These are phyloP conservation scores for Hypoxylon sp. DNA, from an alignment of 2,329 filamentous ascomycete species.

Conservation along the genomic window DNA sequence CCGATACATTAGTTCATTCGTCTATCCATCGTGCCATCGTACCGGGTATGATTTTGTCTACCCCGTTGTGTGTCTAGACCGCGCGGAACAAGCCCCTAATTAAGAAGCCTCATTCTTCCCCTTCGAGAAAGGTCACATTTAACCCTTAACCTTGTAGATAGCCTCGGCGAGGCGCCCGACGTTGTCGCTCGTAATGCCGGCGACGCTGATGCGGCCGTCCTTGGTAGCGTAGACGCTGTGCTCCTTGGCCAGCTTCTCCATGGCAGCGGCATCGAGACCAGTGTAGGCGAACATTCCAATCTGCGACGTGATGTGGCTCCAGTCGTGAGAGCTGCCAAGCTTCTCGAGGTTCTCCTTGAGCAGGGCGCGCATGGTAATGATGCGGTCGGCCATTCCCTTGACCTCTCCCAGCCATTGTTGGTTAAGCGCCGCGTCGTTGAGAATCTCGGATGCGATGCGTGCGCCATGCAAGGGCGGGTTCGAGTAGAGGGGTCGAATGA, in stretches of 20 bases:
- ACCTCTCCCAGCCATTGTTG: conserved; percentile 96
- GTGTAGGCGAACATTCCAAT: conserved; percentile 99
- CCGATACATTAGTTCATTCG: conserved; percentile 32
- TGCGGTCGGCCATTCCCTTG: conserved; percentile 98
- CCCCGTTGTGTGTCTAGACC: conserved; percentile 11
- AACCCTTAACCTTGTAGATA: conserved; percentile 87
- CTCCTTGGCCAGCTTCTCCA: conserved; percentile 92
- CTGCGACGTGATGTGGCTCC: conserved; percentile 98
- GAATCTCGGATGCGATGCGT: conserved; percentile 91
- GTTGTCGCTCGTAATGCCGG: conserved; percentile 85
- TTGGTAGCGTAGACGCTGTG: conserved; percentile 98
- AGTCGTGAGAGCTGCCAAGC: conserved; percentile 96
- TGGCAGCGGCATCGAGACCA: conserved; percentile 89
- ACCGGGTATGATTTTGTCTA: conserved; percentile 24
- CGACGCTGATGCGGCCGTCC: conserved; percentile 88
- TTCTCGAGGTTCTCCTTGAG: conserved; percentile 96
- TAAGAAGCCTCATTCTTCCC: conserved; percentile 1
- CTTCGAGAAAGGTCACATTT: conserved; percentile 42
- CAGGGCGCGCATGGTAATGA: conserved; percentile 96
- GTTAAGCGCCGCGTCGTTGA: conserved; percentile 88
- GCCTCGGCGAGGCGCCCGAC: conserved; percentile 85
- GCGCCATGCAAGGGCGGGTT: conserved; percentile 98
- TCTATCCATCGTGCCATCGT: conserved; percentile 35
- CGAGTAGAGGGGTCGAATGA: conserved; percentile 96
- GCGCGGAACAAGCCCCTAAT: conserved; percentile 1